Conservation (phyloP, 2,329 filamentous ascomycete genomes). For the Penicillium oxalicum region DNA sequence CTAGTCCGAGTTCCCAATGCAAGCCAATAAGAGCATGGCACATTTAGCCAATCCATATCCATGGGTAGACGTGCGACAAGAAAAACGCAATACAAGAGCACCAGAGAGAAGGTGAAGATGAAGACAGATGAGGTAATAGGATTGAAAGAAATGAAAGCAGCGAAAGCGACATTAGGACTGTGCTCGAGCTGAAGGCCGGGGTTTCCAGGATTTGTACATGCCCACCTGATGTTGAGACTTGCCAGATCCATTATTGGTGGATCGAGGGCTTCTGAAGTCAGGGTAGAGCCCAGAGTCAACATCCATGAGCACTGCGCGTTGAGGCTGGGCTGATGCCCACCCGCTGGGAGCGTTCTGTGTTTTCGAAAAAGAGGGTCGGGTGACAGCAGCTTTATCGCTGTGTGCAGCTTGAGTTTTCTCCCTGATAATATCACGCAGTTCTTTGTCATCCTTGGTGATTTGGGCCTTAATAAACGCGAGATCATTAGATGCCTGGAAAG, state of each 20-base stretch:
- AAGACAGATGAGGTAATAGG: constrained; percentile 19
- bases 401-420: constrained; percentile 44
- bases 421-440: constrained; percentile 67
- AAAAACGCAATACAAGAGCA: background rate
- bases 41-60: constrained; percentile 7
- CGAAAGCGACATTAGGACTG: constrained; percentile 10
- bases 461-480: constrained; percentile 74
- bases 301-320: constrained; percentile 43
- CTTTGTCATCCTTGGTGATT: constrained; percentile 66
- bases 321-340: constrained; percentile 34
- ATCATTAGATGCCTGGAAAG: constrained; percentile 52
- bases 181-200: constrained; percentile 26
- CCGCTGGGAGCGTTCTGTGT: constrained; percentile 23
- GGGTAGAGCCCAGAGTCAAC: constrained; percentile 33
- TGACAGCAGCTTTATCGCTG: constrained; percentile 11
- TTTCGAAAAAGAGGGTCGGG: constrained; percentile 20
- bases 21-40: constrained; percentile 8
- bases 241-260: constrained; percentile 17
- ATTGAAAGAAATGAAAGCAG: constrained; percentile 7
- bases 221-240: constrained; percentile 29
- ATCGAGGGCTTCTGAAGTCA: constrained; percentile 23
- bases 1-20: constrained; percentile 14
- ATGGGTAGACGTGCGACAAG: too few relatives aligned
- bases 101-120: constrained; percentile 9
- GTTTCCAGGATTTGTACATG: constrained; percentile 32